A percentile compares a stretch with the other conserved stretches of the same genome.
phyloP scores from a whole-genome alignment of 169 alveolate species.

The Plasmodium gonderi region DNA sequence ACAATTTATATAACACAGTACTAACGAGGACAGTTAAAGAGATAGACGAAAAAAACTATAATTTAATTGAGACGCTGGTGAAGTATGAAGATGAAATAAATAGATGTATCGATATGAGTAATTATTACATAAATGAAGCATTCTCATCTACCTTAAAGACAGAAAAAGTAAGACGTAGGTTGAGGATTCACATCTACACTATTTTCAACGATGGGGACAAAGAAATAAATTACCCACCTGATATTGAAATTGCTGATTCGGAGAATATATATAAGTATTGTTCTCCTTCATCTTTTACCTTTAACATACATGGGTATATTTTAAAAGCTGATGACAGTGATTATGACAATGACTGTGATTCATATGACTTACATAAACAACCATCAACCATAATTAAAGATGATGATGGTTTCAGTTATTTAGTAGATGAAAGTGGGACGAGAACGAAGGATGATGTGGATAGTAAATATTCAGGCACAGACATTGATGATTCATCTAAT shows the following conservation, averaged over 20 bases:
- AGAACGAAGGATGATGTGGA: conserved; percentile 20
- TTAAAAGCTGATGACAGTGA: conserved; percentile 63
- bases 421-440: not conserved
- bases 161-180: conserved; percentile 58
- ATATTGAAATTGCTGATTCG: conserved; percentile 48
- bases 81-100: conserved; percentile 67
- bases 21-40: conserved; percentile 51
- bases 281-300: conserved; percentile 65
- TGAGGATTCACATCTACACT: conserved; percentile 59
- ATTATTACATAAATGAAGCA: conserved; percentile 69
- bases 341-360: conserved; percentile 40
- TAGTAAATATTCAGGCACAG: conserved; percentile 41
- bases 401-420: not conserved
- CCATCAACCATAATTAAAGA: not conserved
- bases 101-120: conserved; percentile 63
- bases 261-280: conserved; percentile 27
- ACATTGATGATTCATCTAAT: conserved; percentile 36
- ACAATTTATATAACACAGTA: conserved; percentile 28
- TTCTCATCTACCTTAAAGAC: conserved; percentile 50
- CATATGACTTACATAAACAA: not conserved
- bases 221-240: conserved; percentile 58
- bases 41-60: conserved; percentile 51
- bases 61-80: conserved; percentile 48
- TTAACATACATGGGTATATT: conserved; percentile 73
- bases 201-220: conserved; percentile 60